Conservation (phyloP, 2,329 filamentous ascomycete genomes). For the Zasmidium cellare region DNA sequence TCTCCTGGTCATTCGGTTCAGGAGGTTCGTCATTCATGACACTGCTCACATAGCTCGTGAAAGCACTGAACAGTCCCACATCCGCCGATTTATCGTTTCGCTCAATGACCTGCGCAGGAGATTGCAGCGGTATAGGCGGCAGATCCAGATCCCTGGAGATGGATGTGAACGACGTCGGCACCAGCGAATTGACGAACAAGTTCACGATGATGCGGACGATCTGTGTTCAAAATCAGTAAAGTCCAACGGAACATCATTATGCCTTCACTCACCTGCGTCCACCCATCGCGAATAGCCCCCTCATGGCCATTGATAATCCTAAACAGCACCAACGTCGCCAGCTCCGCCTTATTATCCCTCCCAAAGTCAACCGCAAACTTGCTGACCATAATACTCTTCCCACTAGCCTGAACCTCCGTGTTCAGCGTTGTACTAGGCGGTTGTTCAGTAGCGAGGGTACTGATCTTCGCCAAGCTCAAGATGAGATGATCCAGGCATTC, state of each 20-base stretch:
- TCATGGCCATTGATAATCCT: slow-evolving; percentile 86
- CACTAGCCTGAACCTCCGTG: slow-evolving; percentile 83
- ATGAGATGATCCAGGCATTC: slow-evolving; percentile 93
- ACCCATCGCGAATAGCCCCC: slow-evolving; percentile 70
- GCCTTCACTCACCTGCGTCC: slow-evolving; percentile 66
- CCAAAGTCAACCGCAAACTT: slow-evolving; percentile 96
- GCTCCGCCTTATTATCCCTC: slow-evolving; percentile 86
- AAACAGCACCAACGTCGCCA: slow-evolving; percentile 94
- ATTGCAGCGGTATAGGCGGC: slow-evolving; percentile 82
- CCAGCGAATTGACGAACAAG: slow-evolving; percentile 91
- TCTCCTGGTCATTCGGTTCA: slow-evolving; percentile 93
- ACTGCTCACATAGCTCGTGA: slow-evolving; percentile 96
- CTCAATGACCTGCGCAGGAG: slow-evolving; percentile 89
- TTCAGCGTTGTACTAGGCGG: slow-evolving; percentile 85
- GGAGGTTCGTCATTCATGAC: slow-evolving; percentile 97
- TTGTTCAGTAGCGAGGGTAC: slow-evolving; percentile 73
- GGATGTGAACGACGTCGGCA: slow-evolving; percentile 73
- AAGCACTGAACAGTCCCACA: slow-evolving; percentile 84
- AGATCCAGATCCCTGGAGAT: slow-evolving; percentile 68
- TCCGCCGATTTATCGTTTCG: slow-evolving; percentile 76
- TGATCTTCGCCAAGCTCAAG: slow-evolving; percentile 86
- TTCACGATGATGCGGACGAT: slow-evolving; percentile 92
- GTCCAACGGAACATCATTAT: background rate
- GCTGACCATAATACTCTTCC: slow-evolving; percentile 96
- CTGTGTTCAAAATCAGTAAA: slow-evolving; percentile 53